Base-by-base conservation (phyloP, 2,329 filamentous ascomycete species). In the Calycina herbarum region DNA sequence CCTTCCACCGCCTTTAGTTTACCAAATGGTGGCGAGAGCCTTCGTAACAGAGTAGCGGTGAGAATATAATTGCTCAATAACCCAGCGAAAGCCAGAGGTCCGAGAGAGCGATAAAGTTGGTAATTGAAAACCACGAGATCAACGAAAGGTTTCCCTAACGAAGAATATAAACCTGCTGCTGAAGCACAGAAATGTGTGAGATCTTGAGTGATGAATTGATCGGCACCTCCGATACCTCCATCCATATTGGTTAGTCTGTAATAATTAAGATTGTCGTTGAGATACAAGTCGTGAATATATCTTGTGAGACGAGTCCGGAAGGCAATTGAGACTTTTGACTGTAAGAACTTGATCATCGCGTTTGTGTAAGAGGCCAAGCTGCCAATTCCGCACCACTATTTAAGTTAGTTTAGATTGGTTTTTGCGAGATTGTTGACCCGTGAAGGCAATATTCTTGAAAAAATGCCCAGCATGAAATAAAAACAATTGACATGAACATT, bases 111-210 rank as follows among this genome's bases (percentile, higher is more conserved):
- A 78, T 96, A 97, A 0, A 99, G 86, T 77, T 99, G 95, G 77
- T 96, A 99, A 79, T 96, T 99, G 83, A 99, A 99, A 58, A 98
- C 95, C 71, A 94, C 92, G 1, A 99, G 83, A 76, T 99, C 95
- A n/a, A 99, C 92, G 70, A 97, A 88, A 0, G 95, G 95, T 77
- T 99, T 99, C n/a, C 95, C 95, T 2, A 99, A 83, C 0, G 94
- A 97, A 0, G 95, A 98, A 80, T 98, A 99, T 5, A 99, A 81
- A 27, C 93, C 92, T 17, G 95, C 94, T 0, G 95, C 94, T 3
- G 94, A 89, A 11, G 92, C 91, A 76, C 96, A 99, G 81, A 99
- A 99, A 0, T 97, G 83, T 0, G 95, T 98, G 38, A 99, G 83
- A 77, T 99, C 95, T 76, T 98, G 94, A 0, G 95, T 98, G 75